Percentiles rank a stretch among this genome's conserved stretches.
phyloP scores from a whole-genome alignment of 2,329 filamentous ascomycete genomes.

The Aspergillus pseudonomiae region DNA sequence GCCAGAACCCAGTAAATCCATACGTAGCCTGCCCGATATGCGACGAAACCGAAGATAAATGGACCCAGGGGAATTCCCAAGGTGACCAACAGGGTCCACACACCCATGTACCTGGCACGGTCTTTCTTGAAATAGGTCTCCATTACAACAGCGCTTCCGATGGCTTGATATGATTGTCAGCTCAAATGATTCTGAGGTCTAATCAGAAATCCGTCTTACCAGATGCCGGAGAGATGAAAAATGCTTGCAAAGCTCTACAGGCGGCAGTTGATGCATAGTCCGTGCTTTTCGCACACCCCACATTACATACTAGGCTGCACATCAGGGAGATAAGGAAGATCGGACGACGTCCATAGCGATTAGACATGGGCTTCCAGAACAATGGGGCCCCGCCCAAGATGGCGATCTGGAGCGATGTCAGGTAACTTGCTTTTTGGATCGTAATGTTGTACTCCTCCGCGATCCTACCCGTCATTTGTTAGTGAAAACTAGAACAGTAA shows the following conservation, averaged over 20 bases:
- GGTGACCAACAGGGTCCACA: slow-evolving; percentile 59
- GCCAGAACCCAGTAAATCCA: slow-evolving; percentile 65
- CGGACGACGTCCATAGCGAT: slow-evolving; percentile 57
- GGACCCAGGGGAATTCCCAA: slow-evolving; percentile 50
- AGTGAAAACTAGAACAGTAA: not conserved
- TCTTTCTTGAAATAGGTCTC: slow-evolving; percentile 62
- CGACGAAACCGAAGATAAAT: slow-evolving; percentile 49
- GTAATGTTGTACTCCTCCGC: slow-evolving; percentile 53
- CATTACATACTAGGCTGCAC: slow-evolving; percentile 55
- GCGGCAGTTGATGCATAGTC: slow-evolving; percentile 54
- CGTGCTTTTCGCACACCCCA: slow-evolving; percentile 56
- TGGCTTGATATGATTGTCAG: slow-evolving; percentile 36
- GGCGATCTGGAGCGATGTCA: slow-evolving; percentile 58
- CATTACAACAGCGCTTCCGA: slow-evolving; percentile 60
- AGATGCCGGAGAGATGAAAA: slow-evolving; percentile 59
- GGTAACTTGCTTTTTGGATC: slow-evolving; percentile 54
- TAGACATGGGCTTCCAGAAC: slow-evolving; percentile 59
- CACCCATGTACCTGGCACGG: slow-evolving; percentile 58
- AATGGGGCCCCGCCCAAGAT: slow-evolving; percentile 57
- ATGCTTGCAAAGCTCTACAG: slow-evolving; percentile 56
- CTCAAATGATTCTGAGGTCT: not conserved
- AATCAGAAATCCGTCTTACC: slow-evolving; percentile 13
- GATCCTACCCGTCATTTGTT: slow-evolving; percentile 39
- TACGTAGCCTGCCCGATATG: slow-evolving; percentile 56
- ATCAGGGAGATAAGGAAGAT: slow-evolving; percentile 58